Evolutionary conservation across 2,329 filamentous ascomycete species (phyloP).

Genomic region (Ophiostoma sp.): DNA sequence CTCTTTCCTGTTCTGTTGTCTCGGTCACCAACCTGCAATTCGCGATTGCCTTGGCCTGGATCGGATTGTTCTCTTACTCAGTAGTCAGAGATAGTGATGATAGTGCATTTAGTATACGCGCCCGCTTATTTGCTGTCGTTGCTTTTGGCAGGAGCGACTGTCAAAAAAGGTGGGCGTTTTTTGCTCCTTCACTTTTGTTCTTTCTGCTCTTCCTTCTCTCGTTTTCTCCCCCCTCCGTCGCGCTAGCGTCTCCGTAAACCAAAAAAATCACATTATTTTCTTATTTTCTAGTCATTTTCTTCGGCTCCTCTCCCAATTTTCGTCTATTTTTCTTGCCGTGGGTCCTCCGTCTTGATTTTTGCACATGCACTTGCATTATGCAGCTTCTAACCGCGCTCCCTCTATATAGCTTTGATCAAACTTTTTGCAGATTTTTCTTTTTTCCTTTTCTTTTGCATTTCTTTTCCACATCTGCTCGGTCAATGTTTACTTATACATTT

Average conservation of each 20-base stretch:
- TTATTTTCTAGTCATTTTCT: background rate
- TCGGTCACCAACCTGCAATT: background rate
- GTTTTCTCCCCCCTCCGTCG: background rate
- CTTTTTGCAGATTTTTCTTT: slow-evolving; percentile 13
- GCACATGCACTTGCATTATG: background rate
- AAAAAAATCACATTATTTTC: background rate
- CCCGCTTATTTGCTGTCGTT: background rate
- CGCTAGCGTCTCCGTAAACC: slow-evolving; percentile 2
- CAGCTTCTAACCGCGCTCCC: background rate
- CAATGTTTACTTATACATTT: background rate
- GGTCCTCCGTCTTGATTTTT: slow-evolving; percentile 14
- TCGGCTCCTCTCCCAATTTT: background rate
- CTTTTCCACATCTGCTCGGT: background rate
- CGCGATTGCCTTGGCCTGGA: background rate
- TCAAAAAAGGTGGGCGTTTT: slow-evolving; percentile 4
- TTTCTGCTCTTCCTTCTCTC: background rate
- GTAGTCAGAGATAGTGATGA: background rate
- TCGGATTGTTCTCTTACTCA: background rate
- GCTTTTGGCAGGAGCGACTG: background rate
- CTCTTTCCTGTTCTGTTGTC: background rate
- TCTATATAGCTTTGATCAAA: background rate
- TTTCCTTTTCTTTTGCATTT: background rate
- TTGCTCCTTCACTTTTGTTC: background rate
- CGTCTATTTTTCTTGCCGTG: background rate
- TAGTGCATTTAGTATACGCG: background rate